A percentile compares a stretch with the other conserved stretches of the same genome.
These are phyloP conservation scores for Lathyrus sativus DNA, from an alignment of 306 rosid species.

Conservation along the genomic window DNA sequence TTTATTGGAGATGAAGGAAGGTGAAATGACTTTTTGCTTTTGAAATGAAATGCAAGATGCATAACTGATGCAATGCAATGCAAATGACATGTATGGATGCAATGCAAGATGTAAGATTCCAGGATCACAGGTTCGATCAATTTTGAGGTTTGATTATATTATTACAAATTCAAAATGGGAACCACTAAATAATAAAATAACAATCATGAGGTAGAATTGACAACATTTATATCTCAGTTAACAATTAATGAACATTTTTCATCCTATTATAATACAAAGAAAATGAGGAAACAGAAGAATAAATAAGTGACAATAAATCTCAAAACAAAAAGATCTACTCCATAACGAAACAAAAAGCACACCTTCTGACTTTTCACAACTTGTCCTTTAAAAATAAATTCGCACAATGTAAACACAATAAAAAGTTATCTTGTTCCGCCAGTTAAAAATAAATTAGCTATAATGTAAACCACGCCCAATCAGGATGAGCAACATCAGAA, in stretches of 20 bases:
- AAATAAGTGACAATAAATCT: neutral
- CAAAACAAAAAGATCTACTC: neutral
- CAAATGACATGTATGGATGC: no score
- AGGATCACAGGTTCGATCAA: no score
- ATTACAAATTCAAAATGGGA: conserved; percentile 14
- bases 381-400: conserved; percentile 21
- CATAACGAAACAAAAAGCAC: conserved; percentile 24
- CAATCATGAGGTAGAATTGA: conserved; percentile 1
- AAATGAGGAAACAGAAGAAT: neutral
- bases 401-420: conserved; percentile 37
- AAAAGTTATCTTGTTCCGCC: neutral
- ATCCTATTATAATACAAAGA: neutral
- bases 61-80: no score
- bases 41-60: no score
- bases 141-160: neutral
- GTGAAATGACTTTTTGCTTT: no score
- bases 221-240: conserved; percentile 5
- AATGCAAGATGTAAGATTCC: no score
- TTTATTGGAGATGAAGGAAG: no score
- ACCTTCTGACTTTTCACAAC: conserved; percentile 91
- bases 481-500: conserved; percentile 98
- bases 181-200: conserved; percentile 9
- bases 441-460: neutral
- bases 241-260: conserved; percentile 15
- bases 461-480: conserved; percentile 62